These are phyloP conservation scores for Lavandula angustifolia DNA, from an alignment of 257 asterid genomes.

Conservation along the genomic window DNA sequence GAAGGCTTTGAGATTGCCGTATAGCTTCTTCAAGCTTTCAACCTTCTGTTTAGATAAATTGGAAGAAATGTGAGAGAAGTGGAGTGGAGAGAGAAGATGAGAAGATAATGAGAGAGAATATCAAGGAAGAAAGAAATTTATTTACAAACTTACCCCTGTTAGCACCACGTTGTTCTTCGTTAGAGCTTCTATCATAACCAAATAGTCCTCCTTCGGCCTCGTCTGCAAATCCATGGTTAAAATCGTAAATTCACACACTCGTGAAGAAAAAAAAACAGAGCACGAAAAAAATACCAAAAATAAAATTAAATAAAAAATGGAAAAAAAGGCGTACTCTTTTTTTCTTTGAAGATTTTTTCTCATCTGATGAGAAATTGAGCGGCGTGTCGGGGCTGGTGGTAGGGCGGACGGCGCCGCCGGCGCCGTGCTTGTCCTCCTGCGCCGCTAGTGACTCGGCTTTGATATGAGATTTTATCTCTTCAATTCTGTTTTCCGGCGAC, in stretches of 20 bases:
- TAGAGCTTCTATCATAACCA: conserved; percentile 36
- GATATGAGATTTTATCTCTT: conserved; percentile 24
- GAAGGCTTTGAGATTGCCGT: conserved; percentile 30
- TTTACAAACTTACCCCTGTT: conserved; percentile 44
- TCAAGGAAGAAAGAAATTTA: neutral
- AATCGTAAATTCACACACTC: neutral
- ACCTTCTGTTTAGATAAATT: conserved; percentile 45
- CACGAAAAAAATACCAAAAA: neutral
- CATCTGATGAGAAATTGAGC: conserved; percentile 57
- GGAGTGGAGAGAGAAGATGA: neutral
- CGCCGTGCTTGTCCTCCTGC: conserved; percentile 26
- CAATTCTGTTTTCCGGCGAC: conserved; percentile 20
- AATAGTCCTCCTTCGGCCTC: conserved; percentile 41
- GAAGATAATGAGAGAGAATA: conserved; percentile 22
- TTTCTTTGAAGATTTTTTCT: conserved; percentile 34
- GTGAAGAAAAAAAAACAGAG: neutral
- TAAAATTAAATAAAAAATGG: neutral
- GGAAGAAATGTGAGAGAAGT: neutral
- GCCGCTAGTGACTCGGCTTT: conserved; percentile 21
- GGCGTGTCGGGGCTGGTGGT: conserved; percentile 68
- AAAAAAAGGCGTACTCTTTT: conserved; percentile 44
- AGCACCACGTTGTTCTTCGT: conserved; percentile 39
- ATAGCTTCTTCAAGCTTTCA: conserved; percentile 39
- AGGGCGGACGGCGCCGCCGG: conserved; percentile 22
- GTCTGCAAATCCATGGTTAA: conserved; percentile 32